These are phyloP conservation scores for Lactifluus volemus DNA, from an alignment of 768 basidiomycete genomes.

Conservation along the genomic window DNA sequence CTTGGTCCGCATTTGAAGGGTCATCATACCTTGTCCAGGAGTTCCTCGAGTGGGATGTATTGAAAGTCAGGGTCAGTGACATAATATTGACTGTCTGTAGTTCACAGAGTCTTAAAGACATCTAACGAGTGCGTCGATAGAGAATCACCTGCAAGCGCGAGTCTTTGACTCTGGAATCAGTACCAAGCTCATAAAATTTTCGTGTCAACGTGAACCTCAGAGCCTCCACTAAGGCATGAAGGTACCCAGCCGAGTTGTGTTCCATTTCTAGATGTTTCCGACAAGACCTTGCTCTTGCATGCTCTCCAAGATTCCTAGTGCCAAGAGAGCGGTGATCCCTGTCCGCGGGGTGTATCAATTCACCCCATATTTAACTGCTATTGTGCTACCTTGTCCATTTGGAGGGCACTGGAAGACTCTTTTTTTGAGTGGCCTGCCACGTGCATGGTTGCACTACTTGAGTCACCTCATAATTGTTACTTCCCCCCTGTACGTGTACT, in stretches of 20 bases:
- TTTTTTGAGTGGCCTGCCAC: not conserved
- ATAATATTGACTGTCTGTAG: slow-evolving; percentile 74
- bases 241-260: slow-evolving; percentile 85
- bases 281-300: slow-evolving; percentile 69
- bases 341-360: not conserved
- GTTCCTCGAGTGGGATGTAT: slow-evolving; percentile 68
- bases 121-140: not conserved
- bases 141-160: slow-evolving; percentile 60
- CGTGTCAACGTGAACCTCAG: slow-evolving; percentile 45
- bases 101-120: not conserved
- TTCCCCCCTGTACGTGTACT: slow-evolving; percentile 77
- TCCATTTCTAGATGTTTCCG: slow-evolving; percentile 68
- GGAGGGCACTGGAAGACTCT: slow-evolving; percentile 60
- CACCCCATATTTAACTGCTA: not conserved
- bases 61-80: slow-evolving; percentile 83
- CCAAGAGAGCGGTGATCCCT: slow-evolving; percentile 88
- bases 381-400: slow-evolving; percentile 72
- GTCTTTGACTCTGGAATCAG: slow-evolving; percentile 21
- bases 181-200: not conserved
- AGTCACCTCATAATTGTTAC: slow-evolving; percentile 87
- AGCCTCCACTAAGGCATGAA: slow-evolving; percentile 81
- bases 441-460: not conserved
- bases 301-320: slow-evolving; percentile 86
- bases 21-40: slow-evolving; percentile 69
- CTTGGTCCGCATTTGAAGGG: not conserved